Evolutionary conservation across 208 protist genomes (phyloP).

Genomic region (Tritrichomonas musculus): DNA sequence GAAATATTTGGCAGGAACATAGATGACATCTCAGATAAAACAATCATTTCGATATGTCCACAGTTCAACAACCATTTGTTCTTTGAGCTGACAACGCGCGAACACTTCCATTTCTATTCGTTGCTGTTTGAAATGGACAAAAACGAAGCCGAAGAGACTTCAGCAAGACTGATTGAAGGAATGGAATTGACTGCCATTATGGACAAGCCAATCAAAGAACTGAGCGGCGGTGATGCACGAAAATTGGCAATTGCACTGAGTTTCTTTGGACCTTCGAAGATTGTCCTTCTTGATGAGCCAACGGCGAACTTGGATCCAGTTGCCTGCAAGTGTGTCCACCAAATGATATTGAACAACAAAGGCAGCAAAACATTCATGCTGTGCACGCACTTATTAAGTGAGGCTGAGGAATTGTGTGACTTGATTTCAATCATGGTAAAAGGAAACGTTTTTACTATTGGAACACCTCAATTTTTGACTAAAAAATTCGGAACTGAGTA

Average conservation of each 20-base stretch:
- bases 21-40: background rate
- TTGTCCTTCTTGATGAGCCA: slow-evolving; percentile 33
- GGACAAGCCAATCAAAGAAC: background rate
- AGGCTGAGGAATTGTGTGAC: background rate
- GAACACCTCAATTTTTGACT: background rate
- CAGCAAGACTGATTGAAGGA: background rate
- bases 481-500: background rate
- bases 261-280: background rate
- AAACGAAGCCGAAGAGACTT: background rate
- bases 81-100: background rate
- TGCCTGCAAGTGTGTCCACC: background rate
- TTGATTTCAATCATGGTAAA: background rate
- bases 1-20: background rate
- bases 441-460: background rate
- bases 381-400: background rate
- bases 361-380: background rate
- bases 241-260: background rate
- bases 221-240: background rate
- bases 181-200: background rate
- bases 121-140: background rate
- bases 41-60: background rate
- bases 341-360: background rate
- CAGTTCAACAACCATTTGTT: background rate
- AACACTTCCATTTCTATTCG: slow-evolving; percentile 6
- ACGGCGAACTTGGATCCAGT: background rate